These are phyloP conservation scores for Lizonia empirigonia DNA, from an alignment of 2,329 filamentous ascomycete genomes.

Conservation along the genomic window DNA sequence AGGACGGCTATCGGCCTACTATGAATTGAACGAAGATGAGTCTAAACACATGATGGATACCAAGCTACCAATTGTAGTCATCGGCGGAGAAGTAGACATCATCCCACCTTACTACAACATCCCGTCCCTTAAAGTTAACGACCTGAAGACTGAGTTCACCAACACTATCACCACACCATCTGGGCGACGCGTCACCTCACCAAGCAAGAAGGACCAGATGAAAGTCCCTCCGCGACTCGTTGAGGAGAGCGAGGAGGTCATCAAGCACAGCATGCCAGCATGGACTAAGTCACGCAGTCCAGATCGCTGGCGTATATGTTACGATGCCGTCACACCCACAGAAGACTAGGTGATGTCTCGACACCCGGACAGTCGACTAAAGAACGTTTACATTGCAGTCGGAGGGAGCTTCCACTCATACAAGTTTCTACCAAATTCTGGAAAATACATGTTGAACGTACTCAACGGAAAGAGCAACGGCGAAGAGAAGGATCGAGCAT, in stretches of 20 bases:
- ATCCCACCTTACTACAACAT: constrained; percentile 57
- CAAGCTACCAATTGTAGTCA: constrained; percentile 61
- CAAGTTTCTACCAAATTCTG: constrained; percentile 69
- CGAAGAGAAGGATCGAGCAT: constrained; percentile 42
- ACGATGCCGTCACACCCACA: constrained; percentile 66
- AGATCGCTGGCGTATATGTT: constrained; percentile 57
- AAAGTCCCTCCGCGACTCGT: constrained; percentile 51
- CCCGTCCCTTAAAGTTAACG: constrained; percentile 64
- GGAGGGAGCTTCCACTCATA: constrained; percentile 68
- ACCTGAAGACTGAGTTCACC: constrained; percentile 61
- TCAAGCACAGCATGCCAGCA: constrained; percentile 36
- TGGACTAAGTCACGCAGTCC: constrained; percentile 43
- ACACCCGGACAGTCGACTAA: constrained; percentile 56
- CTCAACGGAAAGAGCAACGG: constrained; percentile 45
- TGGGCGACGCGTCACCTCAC: constrained; percentile 60
- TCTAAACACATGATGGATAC: constrained; percentile 50
- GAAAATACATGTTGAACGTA: constrained; percentile 61
- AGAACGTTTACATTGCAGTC: constrained; percentile 64
- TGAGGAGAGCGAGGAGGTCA: constrained; percentile 47
- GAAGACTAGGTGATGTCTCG: constrained; percentile 66
- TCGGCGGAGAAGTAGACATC: constrained; percentile 54
- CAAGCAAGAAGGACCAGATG: constrained; percentile 54
- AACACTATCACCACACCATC: constrained; percentile 57
- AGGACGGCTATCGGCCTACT: constrained; percentile 65
- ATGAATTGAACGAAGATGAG: constrained; percentile 58